These are phyloP conservation scores for Lactarius psammicola DNA, from an alignment of 768 basidiomycete species.

Conservation along the genomic window DNA sequence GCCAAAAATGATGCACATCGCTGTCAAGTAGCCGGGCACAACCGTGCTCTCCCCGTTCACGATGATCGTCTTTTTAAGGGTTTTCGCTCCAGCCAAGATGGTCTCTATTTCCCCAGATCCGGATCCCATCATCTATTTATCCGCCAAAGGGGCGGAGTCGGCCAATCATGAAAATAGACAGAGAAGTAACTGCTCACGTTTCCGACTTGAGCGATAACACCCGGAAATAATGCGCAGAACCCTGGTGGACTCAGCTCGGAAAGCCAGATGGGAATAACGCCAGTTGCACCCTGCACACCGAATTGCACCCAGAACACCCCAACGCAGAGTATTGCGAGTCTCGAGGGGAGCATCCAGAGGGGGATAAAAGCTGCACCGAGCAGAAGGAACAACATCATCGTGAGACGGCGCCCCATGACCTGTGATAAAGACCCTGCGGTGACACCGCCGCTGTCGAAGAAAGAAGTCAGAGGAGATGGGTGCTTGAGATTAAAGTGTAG, in stretches of 20 bases:
- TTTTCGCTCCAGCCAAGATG: constrained; percentile 38
- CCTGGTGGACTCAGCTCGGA: constrained; percentile 47
- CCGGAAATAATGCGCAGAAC: constrained; percentile 47
- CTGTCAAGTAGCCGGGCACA: constrained; percentile 47
- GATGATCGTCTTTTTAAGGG: constrained; percentile 39
- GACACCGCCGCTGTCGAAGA: constrained; percentile 35
- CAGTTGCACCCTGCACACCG: constrained; percentile 43
- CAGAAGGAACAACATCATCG: constrained; percentile 39
- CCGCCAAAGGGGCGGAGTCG: not conserved
- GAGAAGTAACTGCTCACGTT: constrained; percentile 30
- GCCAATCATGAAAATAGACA: not conserved
- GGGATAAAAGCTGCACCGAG: constrained; percentile 36
- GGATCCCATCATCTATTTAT: constrained; percentile 41
- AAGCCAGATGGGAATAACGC: constrained; percentile 42
- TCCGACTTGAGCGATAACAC: constrained; percentile 44
- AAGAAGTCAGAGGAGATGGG: not conserved
- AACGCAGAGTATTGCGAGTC: constrained; percentile 40
- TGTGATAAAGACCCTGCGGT: constrained; percentile 42
- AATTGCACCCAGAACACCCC: constrained; percentile 49
- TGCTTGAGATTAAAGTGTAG: not conserved
- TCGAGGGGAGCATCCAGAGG: constrained; percentile 46
- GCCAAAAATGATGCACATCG: constrained; percentile 85
- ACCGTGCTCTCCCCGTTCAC: not conserved
- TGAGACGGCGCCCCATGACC: constrained; percentile 46
- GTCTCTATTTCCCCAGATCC: constrained; percentile 49